Percentiles rank a stretch among this genome's conserved stretches.
These are phyloP conservation scores for Candida yuanshanica DNA, from an alignment of 805 yeast species.

Conservation along the genomic window DNA sequence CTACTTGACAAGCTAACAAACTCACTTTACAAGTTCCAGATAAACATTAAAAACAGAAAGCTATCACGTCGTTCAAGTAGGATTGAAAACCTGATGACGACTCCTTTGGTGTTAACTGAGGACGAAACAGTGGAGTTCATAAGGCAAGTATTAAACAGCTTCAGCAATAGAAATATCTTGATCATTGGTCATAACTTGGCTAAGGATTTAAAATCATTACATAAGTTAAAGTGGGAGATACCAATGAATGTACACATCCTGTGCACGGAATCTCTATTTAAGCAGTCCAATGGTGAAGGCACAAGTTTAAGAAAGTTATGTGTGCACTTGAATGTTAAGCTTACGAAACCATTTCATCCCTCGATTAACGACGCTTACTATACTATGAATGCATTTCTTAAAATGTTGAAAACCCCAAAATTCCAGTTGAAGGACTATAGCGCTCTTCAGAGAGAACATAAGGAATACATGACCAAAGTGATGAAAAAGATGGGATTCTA, in stretches of 20 bases:
- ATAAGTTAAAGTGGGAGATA: conserved; percentile 1
- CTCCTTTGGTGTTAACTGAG: neutral
- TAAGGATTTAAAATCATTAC: conserved; percentile 7
- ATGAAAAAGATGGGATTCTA: neutral
- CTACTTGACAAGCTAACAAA: conserved; percentile 7
- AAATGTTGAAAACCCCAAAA: neutral
- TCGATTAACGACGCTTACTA: neutral
- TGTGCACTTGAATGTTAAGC: neutral
- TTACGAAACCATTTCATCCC: neutral
- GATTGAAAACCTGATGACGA: neutral
- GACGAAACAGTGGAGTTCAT: neutral
- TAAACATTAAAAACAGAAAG: conserved; percentile 7
- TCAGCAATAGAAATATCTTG: conserved; percentile 4
- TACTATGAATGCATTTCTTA: neutral
- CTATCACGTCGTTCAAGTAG: conserved; percentile 1
- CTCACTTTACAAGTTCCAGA: conserved; percentile 11
- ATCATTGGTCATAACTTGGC: conserved; percentile 13
- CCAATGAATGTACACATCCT: too few species aligned
- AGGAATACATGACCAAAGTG: neutral
- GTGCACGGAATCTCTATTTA: too few species aligned
- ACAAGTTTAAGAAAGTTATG: neutral
- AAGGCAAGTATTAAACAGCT: too few species aligned
- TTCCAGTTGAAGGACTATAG: neutral
- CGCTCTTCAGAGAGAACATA: neutral
- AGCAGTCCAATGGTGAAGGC: neutral